Percentiles rank a stretch among this genome's conserved stretches.
These are phyloP conservation scores for Diaporthe sp. DNA, from an alignment of 2,329 filamentous ascomycete genomes.

Conservation along the genomic window DNA sequence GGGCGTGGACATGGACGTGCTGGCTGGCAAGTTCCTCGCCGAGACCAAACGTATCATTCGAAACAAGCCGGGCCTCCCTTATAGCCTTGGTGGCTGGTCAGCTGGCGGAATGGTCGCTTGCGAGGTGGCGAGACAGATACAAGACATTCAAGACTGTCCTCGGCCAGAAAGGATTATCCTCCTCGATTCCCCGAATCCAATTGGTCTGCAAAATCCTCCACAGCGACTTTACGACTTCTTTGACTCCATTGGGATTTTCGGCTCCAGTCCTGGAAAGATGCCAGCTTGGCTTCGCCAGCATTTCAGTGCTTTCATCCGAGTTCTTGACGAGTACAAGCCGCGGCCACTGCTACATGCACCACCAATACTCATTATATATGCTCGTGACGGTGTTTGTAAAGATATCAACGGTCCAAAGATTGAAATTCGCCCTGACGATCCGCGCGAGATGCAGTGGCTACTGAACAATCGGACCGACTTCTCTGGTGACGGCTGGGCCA, in stretches of 20 bases:
- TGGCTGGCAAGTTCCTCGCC: conserved; percentile 10
- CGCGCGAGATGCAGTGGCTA: conserved; percentile 14
- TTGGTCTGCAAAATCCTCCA: conserved; percentile 6
- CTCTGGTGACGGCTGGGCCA: conserved; percentile 16
- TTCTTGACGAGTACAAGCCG: conserved; percentile 11
- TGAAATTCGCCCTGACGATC: background rate
- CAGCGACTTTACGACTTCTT: conserved; percentile 23
- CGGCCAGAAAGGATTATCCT: background rate
- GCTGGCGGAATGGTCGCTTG: conserved; percentile 26
- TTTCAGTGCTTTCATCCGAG: conserved; percentile 9
- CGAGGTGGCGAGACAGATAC: background rate
- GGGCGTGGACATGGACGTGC: background rate
- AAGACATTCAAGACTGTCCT: background rate
- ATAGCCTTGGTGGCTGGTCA: conserved; percentile 25
- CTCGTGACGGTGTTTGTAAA: conserved; percentile 4
- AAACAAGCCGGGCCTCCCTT: background rate
- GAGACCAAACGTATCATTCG: background rate
- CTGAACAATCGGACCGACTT: conserved; percentile 8
- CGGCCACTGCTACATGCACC: background rate
- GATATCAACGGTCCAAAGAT: background rate
- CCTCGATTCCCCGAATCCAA: conserved; percentile 1
- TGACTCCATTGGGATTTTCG: conserved; percentile 16
- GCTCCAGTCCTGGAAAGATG: conserved; percentile 1
- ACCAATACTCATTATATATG: conserved; percentile 11
- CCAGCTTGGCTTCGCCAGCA: conserved; percentile 20